These are phyloP conservation scores for Fusarium hainanense DNA, from an alignment of 2,329 filamentous ascomycete genomes.

Conservation along the genomic window DNA sequence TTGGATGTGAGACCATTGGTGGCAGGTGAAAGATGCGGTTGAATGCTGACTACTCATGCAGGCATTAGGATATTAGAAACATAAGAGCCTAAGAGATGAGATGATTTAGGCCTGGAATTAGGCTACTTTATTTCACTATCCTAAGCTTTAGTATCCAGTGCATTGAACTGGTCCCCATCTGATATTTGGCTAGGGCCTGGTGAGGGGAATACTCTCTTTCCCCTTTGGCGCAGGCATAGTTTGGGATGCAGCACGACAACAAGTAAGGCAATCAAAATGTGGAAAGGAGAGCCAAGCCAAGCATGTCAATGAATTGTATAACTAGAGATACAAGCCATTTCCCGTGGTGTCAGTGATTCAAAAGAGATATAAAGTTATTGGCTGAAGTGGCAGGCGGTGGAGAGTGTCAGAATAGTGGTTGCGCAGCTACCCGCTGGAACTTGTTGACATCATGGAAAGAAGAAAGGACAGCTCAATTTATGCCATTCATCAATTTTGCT, in stretches of 20 bases:
- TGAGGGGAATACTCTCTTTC: too few species aligned
- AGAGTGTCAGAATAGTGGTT: slow-evolving; percentile 37
- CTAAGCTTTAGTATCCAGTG: neutral
- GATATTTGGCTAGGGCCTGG: too few species aligned
- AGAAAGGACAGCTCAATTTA: neutral
- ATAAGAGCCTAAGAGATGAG: neutral
- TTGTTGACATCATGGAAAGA: slow-evolving; percentile 40
- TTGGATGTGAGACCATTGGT: neutral
- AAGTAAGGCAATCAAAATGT: too few species aligned
- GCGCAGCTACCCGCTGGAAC: slow-evolving; percentile 18
- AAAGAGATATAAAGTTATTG: neutral
- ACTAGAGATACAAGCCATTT: neutral
- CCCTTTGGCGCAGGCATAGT: too few species aligned
- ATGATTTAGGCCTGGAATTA: neutral
- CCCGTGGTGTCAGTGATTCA: neutral
- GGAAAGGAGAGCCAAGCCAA: too few species aligned
- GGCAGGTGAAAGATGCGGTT: neutral
- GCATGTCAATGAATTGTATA: neutral
- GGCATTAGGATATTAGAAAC: neutral
- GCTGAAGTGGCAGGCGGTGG: slow-evolving; percentile 40
- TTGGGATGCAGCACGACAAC: too few species aligned
- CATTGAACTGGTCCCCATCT: neutral
- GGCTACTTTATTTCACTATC: neutral
- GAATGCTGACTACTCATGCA: neutral
- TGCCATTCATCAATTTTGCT: neutral